Percentiles rank a stretch among this genome's conserved stretches.
Evolutionary conservation across 2,329 filamentous ascomycete species (phyloP).

Genomic region (Ascochyta clinopodiicola): DNA sequence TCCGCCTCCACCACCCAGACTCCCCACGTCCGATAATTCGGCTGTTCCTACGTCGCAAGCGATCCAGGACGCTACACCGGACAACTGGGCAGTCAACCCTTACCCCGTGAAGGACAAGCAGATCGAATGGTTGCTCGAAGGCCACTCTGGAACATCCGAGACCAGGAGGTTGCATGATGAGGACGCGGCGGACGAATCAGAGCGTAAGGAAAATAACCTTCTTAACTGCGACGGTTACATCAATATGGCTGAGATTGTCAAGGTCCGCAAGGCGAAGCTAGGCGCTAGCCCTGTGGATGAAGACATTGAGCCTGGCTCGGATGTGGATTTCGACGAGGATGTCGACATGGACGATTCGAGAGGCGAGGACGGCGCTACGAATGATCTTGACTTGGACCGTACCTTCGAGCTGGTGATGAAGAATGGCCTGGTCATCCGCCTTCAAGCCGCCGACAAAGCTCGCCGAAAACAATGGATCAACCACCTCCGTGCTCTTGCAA

Average conservation of each 20-base stretch:
- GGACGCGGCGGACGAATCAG: constrained; percentile 65
- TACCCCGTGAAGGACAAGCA: constrained; percentile 62
- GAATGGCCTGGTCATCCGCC: constrained; percentile 66
- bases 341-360: constrained; percentile 50
- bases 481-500: constrained; percentile 62
- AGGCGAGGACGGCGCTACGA: constrained; percentile 61
- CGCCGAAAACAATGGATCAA: constrained; percentile 69
- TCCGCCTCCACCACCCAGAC: constrained; percentile 64
- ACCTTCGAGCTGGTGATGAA: constrained; percentile 68
- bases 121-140: constrained; percentile 63
- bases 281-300: constrained; percentile 62
- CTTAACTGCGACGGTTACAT: constrained; percentile 69
- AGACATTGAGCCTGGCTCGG: constrained; percentile 58
- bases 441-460: constrained; percentile 63
- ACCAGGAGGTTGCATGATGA: constrained; percentile 60
- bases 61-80: constrained; percentile 63
- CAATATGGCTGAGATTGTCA: constrained; percentile 63
- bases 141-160: constrained; percentile 49
- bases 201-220: constrained; percentile 65
- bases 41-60: constrained; percentile 61
- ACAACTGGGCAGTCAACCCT: constrained; percentile 68
- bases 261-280: constrained; percentile 62
- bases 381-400: constrained; percentile 61
- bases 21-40: constrained; percentile 52
- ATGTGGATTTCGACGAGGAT: constrained; percentile 63